Evolutionary conservation across 148 eudicot species (phyloP).

Genomic region (Arbutus unedo): DNA sequence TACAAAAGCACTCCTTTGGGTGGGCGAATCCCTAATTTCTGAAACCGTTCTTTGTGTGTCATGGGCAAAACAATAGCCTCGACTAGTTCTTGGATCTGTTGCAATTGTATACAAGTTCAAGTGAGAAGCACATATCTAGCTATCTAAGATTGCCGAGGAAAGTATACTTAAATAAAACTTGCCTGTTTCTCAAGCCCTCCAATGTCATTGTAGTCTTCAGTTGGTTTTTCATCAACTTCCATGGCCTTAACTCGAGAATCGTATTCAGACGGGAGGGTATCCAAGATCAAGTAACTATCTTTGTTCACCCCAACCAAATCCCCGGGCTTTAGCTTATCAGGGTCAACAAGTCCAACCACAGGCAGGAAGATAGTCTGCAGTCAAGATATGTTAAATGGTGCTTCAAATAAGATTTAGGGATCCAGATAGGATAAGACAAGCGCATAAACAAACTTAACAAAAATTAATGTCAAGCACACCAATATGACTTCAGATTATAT

Average conservation of each 20-base stretch:
- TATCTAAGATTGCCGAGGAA: not conserved
- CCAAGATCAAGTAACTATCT: constrained; percentile 94
- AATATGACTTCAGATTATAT: not conserved
- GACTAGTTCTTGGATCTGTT: constrained; percentile 90
- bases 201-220: constrained; percentile 95
- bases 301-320: constrained; percentile 98
- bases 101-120: constrained; percentile 10
- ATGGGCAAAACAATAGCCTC: constrained; percentile 98
- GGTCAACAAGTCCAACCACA: constrained; percentile 95
- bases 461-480: not conserved
- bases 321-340: constrained; percentile 90
- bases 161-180: constrained; percentile 14
- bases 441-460: not conserved
- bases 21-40: constrained; percentile 88
- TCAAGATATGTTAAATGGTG: not conserved
- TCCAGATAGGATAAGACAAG: not conserved
- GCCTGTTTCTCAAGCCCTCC: constrained; percentile 98
- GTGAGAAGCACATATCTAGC: constrained; percentile 8
- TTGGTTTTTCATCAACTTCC: constrained; percentile 99
- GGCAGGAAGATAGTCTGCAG: constrained; percentile 93
- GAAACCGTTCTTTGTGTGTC: constrained; percentile 92
- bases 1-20: constrained; percentile 95
- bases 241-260: constrained; percentile 97
- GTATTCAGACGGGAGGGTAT: constrained; percentile 90
- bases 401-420: not conserved